Percentiles rank a stretch among this genome's conserved stretches.
These are phyloP conservation scores for Colletotrichum karsti DNA, from an alignment of 2,329 filamentous ascomycete species.

Conservation along the genomic window DNA sequence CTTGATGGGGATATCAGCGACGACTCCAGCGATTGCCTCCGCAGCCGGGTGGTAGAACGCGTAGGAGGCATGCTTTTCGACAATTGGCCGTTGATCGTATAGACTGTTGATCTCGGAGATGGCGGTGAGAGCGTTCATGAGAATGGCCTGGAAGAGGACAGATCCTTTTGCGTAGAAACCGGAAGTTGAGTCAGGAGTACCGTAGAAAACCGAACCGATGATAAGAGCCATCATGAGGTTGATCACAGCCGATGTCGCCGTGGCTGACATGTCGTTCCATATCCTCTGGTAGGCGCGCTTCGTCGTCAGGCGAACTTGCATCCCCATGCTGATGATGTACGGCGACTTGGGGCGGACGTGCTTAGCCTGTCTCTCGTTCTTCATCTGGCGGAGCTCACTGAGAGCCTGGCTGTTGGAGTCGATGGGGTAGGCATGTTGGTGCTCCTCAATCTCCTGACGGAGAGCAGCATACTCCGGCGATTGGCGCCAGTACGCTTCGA, in stretches of 20 bases:
- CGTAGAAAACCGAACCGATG: conserved; percentile 68
- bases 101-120: conserved; percentile 62
- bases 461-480: conserved; percentile 54
- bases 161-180: conserved; percentile 64
- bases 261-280: conserved; percentile 59
- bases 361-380: conserved; percentile 60
- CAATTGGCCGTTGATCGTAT: conserved; percentile 55
- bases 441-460: conserved; percentile 56
- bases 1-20: conserved; percentile 66
- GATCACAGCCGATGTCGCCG: conserved; percentile 52
- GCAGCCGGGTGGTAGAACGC: conserved; percentile 61
- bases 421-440: conserved; percentile 55
- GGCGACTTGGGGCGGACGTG: conserved; percentile 63
- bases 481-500: conserved; percentile 58
- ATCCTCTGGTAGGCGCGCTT: conserved; percentile 61
- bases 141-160: conserved; percentile 66
- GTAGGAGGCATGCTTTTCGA: conserved; percentile 58
- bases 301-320: conserved; percentile 62
- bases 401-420: conserved; percentile 47
- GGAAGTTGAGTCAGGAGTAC: conserved; percentile 55
- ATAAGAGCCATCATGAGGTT: conserved; percentile 67
- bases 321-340: conserved; percentile 63
- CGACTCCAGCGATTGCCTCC: conserved; percentile 63
- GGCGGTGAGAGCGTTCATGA: conserved; percentile 66
- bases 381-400: conserved; percentile 54